Base-by-base conservation (phyloP, 495 filamentous ascomycete genomes). In the Echria macrotheca region DNA sequence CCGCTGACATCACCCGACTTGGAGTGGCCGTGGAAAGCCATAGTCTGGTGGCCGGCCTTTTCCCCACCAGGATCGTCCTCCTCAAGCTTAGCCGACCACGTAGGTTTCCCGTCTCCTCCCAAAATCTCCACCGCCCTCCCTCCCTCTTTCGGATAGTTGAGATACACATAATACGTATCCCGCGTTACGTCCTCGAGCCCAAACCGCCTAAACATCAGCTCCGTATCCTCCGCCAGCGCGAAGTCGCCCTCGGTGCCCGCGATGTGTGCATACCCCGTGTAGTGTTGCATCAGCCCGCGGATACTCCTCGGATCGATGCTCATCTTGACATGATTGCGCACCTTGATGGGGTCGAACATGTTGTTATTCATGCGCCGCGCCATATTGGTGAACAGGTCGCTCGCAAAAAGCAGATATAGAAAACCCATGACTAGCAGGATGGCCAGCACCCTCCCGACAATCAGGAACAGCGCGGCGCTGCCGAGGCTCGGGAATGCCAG, bases 241-340 rank as follows among this genome's bases (percentile, higher is more conserved):
- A 80, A 86, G 65, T 93, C 90, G 23, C 93, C 94, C 66, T 93
- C 83, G 4, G 89, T 93, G 22, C 93, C 93, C 3, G 90, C 93
- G 31, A 96, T 71, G 66, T 97, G 93, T 52, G 91, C 82, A 58
- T 82, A 94, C 21, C 72, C 70, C 17, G 86, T 91, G 46, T 93
- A 75, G 57, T 86, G 81, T 55, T 72, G 72, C 43, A 95, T 54
- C 53, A 85, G 83, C 29, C 85, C 81, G 46, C 75, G 71, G 50
- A 99, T 91, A 49, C 68, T 69, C 35, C 75, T 72, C 28, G 73
- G 70, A 52, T 90, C 80, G 50, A 93, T 73, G 50, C 79, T 78
- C 11, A 69, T 69, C 60, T 91, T 84, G 14, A 89, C 77, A 64
- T 81, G 89, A 28, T 71, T 76, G 63, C 80, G 80, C 58, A 84